Evolutionary conservation across 345 rosid species (phyloP).

Genomic region (Raphanus sativus): DNA sequence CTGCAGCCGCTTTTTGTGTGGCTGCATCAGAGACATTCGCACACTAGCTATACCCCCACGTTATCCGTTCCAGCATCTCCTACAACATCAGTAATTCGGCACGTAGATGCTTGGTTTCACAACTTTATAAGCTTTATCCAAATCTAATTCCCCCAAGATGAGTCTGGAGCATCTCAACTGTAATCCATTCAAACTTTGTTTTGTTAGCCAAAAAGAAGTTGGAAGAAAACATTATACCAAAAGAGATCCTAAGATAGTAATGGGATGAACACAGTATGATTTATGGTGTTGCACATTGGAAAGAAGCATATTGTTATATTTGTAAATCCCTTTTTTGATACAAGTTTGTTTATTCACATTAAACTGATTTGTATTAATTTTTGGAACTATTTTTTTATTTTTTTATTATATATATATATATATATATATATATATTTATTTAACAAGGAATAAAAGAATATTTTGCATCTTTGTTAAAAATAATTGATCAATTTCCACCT

Average conservation of each 20-base stretch:
- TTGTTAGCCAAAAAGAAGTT: not conserved
- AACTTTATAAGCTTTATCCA: not conserved
- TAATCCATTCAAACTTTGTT: not conserved
- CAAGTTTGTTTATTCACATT: too few relatives aligned
- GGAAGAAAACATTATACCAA: not conserved
- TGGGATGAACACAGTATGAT: too few relatives aligned
- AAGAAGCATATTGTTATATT: too few relatives aligned
- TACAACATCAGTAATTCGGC: not conserved
- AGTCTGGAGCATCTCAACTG: not conserved
- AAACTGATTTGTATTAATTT: too few relatives aligned
- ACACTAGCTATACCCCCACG: not conserved
- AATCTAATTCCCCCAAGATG: not conserved
- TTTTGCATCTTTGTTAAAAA: too few relatives aligned
- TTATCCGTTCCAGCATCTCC: not conserved
- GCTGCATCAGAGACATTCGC: not conserved
- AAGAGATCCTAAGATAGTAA: not conserved
- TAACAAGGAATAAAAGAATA: too few relatives aligned
- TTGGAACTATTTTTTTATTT: too few relatives aligned
- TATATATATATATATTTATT: too few relatives aligned
- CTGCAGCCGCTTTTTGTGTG: not conserved
- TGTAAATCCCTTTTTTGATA: too few relatives aligned
- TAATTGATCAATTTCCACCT: too few relatives aligned
- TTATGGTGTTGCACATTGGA: too few relatives aligned
- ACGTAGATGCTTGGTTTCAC: not conserved
- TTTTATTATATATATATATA: too few relatives aligned